These are phyloP conservation scores for Erodium chrysanthum DNA, from an alignment of 441 rosid species.

Conservation along the genomic window DNA sequence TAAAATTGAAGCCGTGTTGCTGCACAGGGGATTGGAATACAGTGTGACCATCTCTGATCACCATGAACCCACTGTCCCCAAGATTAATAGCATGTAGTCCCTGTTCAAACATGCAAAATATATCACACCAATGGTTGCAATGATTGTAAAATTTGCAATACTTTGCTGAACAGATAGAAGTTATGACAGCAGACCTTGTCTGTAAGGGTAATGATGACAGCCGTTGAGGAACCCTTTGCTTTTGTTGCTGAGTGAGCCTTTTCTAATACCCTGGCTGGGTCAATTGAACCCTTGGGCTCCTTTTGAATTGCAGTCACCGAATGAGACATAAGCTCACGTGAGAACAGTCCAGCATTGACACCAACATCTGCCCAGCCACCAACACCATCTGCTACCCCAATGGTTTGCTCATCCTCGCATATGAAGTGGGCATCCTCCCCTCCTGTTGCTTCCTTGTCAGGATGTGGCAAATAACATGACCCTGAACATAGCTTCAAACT, in stretches of 20 bases:
- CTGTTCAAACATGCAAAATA: constrained; percentile 22
- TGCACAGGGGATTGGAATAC: constrained; percentile 58
- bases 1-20: constrained; percentile 63
- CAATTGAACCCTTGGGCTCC: constrained; percentile 36
- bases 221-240: constrained; percentile 63
- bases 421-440: constrained; percentile 77
- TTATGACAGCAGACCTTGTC: constrained; percentile 33
- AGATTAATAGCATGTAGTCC: constrained; percentile 58
- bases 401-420: constrained; percentile 44
- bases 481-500: constrained; percentile 48
- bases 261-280: constrained; percentile 48
- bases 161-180: neutral
- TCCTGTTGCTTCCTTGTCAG: constrained; percentile 52
- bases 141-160: neutral
- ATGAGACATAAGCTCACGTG: constrained; percentile 56
- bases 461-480: constrained; percentile 54
- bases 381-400: constrained; percentile 72
- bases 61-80: constrained; percentile 70
- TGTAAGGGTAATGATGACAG: constrained; percentile 51
- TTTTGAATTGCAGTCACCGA: constrained; percentile 45
- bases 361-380: constrained; percentile 85
- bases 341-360: constrained; percentile 43
- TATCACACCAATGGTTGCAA: neutral
- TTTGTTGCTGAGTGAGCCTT: constrained; percentile 50
- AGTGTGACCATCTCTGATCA: constrained; percentile 50